A percentile compares a stretch with the other conserved stretches of the same genome.
Conservation (phyloP, 139 green algal species). For the Coccomyxa sp. region DNA sequence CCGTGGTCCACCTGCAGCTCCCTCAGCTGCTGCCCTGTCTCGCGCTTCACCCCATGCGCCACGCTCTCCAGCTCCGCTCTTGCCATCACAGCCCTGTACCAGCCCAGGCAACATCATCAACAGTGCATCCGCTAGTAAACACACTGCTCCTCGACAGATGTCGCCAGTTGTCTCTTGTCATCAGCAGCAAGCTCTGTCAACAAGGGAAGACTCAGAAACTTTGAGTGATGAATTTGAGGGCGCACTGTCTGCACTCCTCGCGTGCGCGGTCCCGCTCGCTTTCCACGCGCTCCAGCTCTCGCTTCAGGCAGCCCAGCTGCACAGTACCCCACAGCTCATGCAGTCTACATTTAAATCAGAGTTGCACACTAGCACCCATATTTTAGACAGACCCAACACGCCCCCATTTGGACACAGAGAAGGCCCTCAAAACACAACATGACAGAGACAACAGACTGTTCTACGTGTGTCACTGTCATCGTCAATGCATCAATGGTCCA, state of each 20-base stretch:
- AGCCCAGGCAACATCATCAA: neutral
- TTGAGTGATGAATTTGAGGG: too few relatives aligned
- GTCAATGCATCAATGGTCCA: too few relatives aligned
- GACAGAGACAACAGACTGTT: too few relatives aligned
- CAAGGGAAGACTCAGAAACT: too few relatives aligned
- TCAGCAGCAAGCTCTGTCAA: too few relatives aligned
- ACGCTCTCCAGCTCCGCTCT: conserved; percentile 41
- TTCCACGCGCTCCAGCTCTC: conserved; percentile 68
- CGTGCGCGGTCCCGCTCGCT: conserved; percentile 57
- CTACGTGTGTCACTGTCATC: too few relatives aligned
- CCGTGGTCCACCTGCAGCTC: conserved; percentile 54
- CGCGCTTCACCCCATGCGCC: conserved; percentile 50
- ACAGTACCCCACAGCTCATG: neutral
- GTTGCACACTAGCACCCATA: too few relatives aligned
- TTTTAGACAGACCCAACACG: too few relatives aligned
- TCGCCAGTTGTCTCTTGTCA: too few relatives aligned
- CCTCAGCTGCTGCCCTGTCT: conserved; percentile 38
- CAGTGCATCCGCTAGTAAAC: neutral
- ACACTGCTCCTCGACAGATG: neutral
- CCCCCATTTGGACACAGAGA: too few relatives aligned
- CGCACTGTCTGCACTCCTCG: conserved; percentile 48
- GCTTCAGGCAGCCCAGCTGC: conserved; percentile 40
- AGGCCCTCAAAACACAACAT: too few relatives aligned
- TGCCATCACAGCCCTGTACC: conserved; percentile 24
- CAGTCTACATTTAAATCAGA: neutral